Percentiles rank a stretch among this genome's conserved stretches.
phyloP scores from a whole-genome alignment of 805 yeast genomes.

The Myxozyma vanderwaltii region DNA sequence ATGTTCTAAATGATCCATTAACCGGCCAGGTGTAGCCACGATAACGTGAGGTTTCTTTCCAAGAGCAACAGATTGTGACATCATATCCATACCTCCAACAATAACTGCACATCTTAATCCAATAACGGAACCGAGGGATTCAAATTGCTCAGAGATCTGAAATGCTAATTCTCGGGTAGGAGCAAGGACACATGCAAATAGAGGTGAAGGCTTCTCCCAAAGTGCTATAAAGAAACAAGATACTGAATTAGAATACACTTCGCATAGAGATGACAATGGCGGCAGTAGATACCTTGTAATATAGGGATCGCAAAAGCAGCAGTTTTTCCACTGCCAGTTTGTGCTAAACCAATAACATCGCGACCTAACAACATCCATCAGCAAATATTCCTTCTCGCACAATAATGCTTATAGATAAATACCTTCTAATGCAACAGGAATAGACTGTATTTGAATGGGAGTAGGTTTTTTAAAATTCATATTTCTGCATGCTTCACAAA shows the following conservation, averaged over 20 bases:
- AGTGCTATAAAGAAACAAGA: conserved; percentile 48
- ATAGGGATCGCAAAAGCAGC: conserved; percentile 98
- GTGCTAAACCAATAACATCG: conserved; percentile 94
- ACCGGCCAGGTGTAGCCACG: conserved; percentile 89
- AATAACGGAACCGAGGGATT: conserved; percentile 88
- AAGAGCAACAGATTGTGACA: conserved; percentile 94
- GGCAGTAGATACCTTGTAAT: conserved; percentile 52
- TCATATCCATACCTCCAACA: conserved; percentile 98
- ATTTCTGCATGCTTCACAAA: conserved; percentile 74
- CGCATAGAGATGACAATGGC: background rate
- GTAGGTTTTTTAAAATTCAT: conserved; percentile 83
- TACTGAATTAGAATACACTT: background rate
- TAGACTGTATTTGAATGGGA: conserved; percentile 88
- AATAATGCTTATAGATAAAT: background rate
- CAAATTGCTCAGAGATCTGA: conserved; percentile 86
- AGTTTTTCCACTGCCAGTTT: conserved; percentile 97
- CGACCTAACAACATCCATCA: conserved; percentile 41
- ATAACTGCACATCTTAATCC: conserved; percentile 87
- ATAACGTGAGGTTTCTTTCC: conserved; percentile 92
- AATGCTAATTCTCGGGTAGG: conserved; percentile 63
- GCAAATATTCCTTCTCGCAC: no score
- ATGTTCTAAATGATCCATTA: conserved; percentile 91
- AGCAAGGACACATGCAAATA: conserved; percentile 83
- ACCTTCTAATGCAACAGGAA: conserved; percentile 88
- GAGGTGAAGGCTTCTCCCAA: conserved; percentile 86